Evolutionary conservation across 441 rosid genomes (phyloP).

Genomic region (Erodium trifolium): DNA sequence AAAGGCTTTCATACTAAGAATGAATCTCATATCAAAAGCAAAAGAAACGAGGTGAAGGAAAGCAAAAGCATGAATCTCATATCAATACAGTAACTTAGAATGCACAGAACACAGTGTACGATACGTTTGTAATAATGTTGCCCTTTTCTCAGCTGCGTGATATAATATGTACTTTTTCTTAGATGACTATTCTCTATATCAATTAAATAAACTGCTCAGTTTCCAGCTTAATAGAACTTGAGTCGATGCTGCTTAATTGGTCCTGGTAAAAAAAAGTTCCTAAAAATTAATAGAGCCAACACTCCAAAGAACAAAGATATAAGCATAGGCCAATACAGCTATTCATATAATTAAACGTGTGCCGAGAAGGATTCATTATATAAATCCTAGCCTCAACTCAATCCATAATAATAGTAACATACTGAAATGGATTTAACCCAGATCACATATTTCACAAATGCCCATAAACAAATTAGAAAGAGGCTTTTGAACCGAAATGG

Average conservation of each 20-base stretch:
- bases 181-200: no score
- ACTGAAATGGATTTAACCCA: neutral
- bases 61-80: neutral
- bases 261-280: neutral
- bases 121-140: no score
- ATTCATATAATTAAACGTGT: neutral
- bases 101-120: neutral
- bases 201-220: neutral
- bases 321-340: no score
- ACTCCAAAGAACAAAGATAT: no score
- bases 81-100: neutral
- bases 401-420: neutral
- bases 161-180: neutral
- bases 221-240: neutral
- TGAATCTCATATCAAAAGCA: no score
- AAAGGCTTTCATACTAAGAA: neutral
- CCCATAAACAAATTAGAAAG: neutral
- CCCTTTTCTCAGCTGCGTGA: neutral
- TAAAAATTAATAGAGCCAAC: no score
- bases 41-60: neutral
- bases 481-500: conserved; percentile 1
- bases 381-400: neutral
- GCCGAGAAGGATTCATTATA: neutral
- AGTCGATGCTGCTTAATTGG: neutral
- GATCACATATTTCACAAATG: neutral